Evolutionary conservation across 2,329 filamentous ascomycete genomes (phyloP).

Genomic region (Hortaea sp.): DNA sequence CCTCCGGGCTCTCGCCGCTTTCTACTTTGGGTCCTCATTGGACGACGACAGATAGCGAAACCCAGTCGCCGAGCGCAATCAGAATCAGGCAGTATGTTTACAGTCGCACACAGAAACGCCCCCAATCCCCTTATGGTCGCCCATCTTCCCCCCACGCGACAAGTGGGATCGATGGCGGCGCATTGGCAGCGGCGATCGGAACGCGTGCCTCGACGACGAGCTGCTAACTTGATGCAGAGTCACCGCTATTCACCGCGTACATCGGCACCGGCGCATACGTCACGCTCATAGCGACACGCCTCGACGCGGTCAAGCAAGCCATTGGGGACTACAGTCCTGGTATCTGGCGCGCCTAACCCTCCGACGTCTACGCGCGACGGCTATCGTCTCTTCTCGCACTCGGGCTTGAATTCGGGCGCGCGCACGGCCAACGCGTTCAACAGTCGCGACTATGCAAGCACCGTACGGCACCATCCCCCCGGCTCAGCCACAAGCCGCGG

Average conservation of each 20-base stretch:
- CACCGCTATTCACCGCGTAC: not conserved
- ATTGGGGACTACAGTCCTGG: too few species aligned
- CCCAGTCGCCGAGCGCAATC: not conserved
- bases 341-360: too few species aligned
- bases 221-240: not conserved
- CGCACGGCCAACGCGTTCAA: not conserved
- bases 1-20: too few species aligned
- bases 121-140: too few species aligned
- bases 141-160: not conserved
- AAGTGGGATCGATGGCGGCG: not conserved
- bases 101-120: not conserved
- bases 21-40: not conserved
- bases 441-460: constrained; percentile 14
- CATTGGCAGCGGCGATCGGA: not conserved
- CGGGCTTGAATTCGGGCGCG: not conserved
- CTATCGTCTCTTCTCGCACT: too few species aligned
- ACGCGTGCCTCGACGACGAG: not conserved
- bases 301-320: too few species aligned
- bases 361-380: too few species aligned
- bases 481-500: constrained; percentile 11
- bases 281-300: not conserved
- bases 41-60: not conserved
- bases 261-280: not conserved
- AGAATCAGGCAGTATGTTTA: not conserved
- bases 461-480: constrained; percentile 20